A percentile compares a stretch with the other conserved stretches of the same genome.
Evolutionary conservation across 2,329 filamentous ascomycete genomes (phyloP).

Genomic region (Penicillium sp.): DNA sequence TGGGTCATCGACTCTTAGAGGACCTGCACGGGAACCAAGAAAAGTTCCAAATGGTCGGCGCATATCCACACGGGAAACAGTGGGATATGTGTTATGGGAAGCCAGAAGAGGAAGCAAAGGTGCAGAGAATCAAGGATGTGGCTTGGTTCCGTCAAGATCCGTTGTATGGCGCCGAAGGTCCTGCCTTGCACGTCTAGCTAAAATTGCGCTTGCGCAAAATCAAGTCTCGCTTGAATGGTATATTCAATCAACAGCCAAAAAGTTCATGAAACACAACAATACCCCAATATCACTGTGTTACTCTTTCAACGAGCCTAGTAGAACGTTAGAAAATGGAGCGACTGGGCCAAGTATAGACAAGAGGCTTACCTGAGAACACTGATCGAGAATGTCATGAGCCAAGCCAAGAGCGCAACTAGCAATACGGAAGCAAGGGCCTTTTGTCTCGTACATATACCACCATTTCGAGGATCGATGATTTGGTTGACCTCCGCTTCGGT

Average conservation of each 20-base stretch:
- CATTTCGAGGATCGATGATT: conserved; percentile 26
- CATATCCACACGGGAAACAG: conserved; percentile 49
- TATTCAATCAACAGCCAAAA: conserved; percentile 1
- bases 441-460: conserved; percentile 53
- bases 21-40: conserved; percentile 41
- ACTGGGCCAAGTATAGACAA: background rate
- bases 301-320: conserved; percentile 34
- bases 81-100: conserved; percentile 69
- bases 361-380: conserved; percentile 59
- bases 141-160: conserved; percentile 55
- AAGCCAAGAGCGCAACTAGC: conserved; percentile 73
- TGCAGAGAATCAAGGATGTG: conserved; percentile 42
- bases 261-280: background rate
- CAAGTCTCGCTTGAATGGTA: background rate
- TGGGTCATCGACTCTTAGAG: conserved; percentile 55
- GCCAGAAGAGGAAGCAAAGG: conserved; percentile 47
- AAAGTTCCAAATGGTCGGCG: conserved; percentile 58
- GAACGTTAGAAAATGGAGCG: conserved; percentile 20
- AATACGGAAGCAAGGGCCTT: conserved; percentile 69
- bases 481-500: conserved; percentile 39
- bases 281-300: conserved; percentile 16
- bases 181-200: conserved; percentile 37
- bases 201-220: background rate
- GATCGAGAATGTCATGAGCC: conserved; percentile 80
- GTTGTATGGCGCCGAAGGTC: conserved; percentile 50